Conservation (phyloP, 176 grass and related monocot species). For the maize (Zea mays) region Zm-B73-REFERENCE-NAM-5.0 NC_050105.1:140693001-140693500, state of each 20-base stretch:
- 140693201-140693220: background rate
- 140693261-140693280: slow-evolving; percentile 13
- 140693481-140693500: no score
- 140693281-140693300: slow-evolving; percentile 7
- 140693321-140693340: background rate
- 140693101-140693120: slow-evolving; percentile 74
- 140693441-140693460: no score
- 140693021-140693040: slow-evolving; percentile 32
- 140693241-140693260: background rate
- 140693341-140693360: slow-evolving; percentile 1
- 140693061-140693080: slow-evolving; percentile 40
- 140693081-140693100: slow-evolving; percentile 87
- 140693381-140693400: no score
- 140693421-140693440: no score
- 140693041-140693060: slow-evolving; percentile 31
- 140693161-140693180: slow-evolving; percentile 6
- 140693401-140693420: no score
- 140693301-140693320: slow-evolving; percentile 24
- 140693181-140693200: slow-evolving; percentile 22
- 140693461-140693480: no score
- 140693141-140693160: slow-evolving; percentile 62
- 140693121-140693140: slow-evolving; percentile 91
- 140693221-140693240: slow-evolving; percentile 2
- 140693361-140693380: no score
- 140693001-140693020: slow-evolving; percentile 18